A percentile compares a stretch with the other conserved stretches of the same genome.
These are phyloP conservation scores for Pseudogymnoascus sp. DNA, from an alignment of 2,329 filamentous ascomycete species.

Conservation along the genomic window DNA sequence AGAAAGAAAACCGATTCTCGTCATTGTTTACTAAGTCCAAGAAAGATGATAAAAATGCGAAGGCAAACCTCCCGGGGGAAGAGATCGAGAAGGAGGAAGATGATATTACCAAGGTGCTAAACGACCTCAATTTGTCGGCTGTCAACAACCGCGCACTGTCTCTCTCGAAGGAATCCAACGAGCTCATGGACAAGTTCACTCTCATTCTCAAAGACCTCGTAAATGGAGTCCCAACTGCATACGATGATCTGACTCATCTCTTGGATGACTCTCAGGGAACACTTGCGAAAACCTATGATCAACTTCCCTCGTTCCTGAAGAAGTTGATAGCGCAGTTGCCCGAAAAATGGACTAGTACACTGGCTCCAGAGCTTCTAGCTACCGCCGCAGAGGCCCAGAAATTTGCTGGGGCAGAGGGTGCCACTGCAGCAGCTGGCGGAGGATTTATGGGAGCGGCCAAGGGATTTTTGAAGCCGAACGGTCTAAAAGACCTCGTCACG, in stretches of 20 bases:
- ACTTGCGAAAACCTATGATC: constrained; percentile 52
- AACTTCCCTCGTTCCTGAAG: constrained; percentile 70
- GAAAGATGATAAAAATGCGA: constrained; percentile 31
- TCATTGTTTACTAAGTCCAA: constrained; percentile 31
- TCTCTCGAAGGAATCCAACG: constrained; percentile 74
- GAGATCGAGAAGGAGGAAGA: constrained; percentile 48
- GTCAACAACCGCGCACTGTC: constrained; percentile 81
- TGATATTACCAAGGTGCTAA: constrained; percentile 72
- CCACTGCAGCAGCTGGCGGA: constrained; percentile 14
- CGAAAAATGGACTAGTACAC: constrained; percentile 64
- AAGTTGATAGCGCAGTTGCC: constrained; percentile 81
- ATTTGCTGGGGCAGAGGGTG: constrained; percentile 28
- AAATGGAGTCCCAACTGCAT: constrained; percentile 88
- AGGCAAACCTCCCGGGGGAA: constrained; percentile 27
- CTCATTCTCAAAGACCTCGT: constrained; percentile 85
- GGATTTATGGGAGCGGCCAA: constrained; percentile 48
- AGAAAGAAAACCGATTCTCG: constrained; percentile 34
- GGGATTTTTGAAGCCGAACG: constrained; percentile 62
- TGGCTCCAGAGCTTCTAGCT: constrained; percentile 77
- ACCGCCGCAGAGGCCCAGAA: constrained; percentile 64
- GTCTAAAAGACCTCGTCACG: constrained; percentile 68
- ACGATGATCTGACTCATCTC: constrained; percentile 67
- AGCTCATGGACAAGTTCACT: constrained; percentile 76
- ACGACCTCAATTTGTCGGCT: constrained; percentile 74
- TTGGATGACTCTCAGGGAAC: constrained; percentile 53